Conservation (phyloP, 306 rosid genomes). For the Quercus ilex region DNA sequence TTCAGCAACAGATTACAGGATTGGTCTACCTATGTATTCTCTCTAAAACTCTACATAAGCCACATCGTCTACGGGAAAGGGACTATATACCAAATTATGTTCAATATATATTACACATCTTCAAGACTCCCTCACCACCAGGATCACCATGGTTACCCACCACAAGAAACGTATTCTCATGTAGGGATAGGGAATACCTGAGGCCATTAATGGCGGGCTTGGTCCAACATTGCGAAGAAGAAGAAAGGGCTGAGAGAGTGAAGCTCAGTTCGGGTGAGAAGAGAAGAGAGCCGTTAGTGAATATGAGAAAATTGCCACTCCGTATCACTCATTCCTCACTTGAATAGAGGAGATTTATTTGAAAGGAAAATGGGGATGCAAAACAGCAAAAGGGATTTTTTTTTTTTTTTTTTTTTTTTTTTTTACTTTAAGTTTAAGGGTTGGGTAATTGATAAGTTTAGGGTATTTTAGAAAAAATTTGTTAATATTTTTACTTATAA, state of each 20-base stretch:
- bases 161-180: no score
- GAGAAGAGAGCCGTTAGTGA: slow-evolving; percentile 78
- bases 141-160: slow-evolving; percentile 99
- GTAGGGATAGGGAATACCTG: no score
- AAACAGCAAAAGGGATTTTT: no score
- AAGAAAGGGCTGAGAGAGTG: slow-evolving; percentile 61
- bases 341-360: no score
- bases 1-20: neutral
- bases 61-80: slow-evolving; percentile 1
- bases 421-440: no score
- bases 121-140: slow-evolving; percentile 89
- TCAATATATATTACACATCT: slow-evolving; percentile 55
- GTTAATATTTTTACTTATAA: no score
- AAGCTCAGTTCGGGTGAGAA: slow-evolving; percentile 92
- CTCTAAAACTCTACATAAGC: neutral
- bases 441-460: no score
- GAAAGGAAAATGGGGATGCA: no score
- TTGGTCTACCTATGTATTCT: no score
- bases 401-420: no score
- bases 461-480: no score
- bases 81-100: slow-evolving; percentile 57
- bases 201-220: slow-evolving; percentile 62
- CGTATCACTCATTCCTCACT: slow-evolving; percentile 4
- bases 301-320: slow-evolving; percentile 49
- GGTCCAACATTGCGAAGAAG: slow-evolving; percentile 60